Evolutionary conservation across 2,329 filamentous ascomycete species (phyloP).

Genomic region (Sphaerulina vaccinii): DNA sequence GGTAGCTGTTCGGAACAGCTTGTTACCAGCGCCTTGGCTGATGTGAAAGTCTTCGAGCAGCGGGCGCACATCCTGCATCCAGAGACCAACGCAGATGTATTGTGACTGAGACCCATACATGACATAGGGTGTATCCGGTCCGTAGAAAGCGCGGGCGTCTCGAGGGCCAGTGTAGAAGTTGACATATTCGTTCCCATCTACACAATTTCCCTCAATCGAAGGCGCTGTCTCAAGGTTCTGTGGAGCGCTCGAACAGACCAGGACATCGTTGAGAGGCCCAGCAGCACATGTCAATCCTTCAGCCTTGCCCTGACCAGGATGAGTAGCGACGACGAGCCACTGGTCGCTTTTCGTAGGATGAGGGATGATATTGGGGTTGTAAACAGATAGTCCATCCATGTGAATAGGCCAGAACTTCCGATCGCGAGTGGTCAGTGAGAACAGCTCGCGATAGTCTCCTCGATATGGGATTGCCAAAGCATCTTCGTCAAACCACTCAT

Average conservation of each 20-base stretch:
- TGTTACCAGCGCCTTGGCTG: conserved; percentile 23
- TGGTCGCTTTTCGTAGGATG: conserved; percentile 50
- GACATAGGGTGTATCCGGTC: conserved; percentile 51
- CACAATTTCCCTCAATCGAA: conserved; percentile 48
- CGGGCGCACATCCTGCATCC: conserved; percentile 54
- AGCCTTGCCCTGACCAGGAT: background rate
- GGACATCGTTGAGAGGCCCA: conserved; percentile 4
- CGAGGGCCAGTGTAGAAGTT: conserved; percentile 54
- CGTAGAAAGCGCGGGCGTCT: conserved; percentile 59
- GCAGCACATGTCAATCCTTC: background rate
- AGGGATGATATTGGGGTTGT: conserved; percentile 60
- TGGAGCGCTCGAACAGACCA: conserved; percentile 2
- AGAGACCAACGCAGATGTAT: conserved; percentile 58
- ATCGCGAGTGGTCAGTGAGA: conserved; percentile 49
- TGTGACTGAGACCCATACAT: conserved; percentile 58
- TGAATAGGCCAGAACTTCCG: conserved; percentile 51
- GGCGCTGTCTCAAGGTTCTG: background rate
- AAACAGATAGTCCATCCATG: conserved; percentile 44
- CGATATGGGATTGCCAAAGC: conserved; percentile 5
- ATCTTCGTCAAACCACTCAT: conserved; percentile 1
- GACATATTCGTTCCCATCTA: conserved; percentile 46
- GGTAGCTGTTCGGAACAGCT: conserved; percentile 45
- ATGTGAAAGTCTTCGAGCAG: conserved; percentile 42
- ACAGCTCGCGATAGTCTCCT: conserved; percentile 37
- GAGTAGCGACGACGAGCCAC: conserved; percentile 49